Evolutionary conservation across 768 basidiomycete genomes (phyloP).

Genomic region (Suillus decipiens): DNA sequence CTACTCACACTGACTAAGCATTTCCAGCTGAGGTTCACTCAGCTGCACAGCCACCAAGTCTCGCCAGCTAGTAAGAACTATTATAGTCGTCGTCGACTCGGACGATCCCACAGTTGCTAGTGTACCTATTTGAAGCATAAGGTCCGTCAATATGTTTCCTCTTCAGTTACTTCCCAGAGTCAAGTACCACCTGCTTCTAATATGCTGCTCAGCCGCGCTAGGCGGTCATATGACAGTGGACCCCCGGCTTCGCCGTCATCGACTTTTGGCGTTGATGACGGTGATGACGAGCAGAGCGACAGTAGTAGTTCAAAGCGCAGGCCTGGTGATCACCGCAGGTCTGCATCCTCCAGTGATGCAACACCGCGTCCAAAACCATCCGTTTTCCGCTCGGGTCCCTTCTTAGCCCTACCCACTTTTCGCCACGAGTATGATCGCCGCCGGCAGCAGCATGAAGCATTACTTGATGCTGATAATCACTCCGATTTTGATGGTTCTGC

Average conservation of each 20-base stretch:
- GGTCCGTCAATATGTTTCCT: neutral
- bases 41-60: neutral
- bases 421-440: conserved; percentile 12
- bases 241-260: conserved; percentile 17
- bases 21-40: neutral
- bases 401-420: conserved; percentile 23
- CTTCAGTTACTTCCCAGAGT: neutral
- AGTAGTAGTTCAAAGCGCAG: conserved; percentile 10
- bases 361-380: conserved; percentile 48
- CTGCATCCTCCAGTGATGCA: conserved; percentile 48
- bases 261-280: conserved; percentile 13
- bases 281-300: conserved; percentile 13
- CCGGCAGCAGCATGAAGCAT: conserved; percentile 12
- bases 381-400: conserved; percentile 19
- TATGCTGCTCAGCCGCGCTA: conserved; percentile 27
- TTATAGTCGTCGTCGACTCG: neutral
- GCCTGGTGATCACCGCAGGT: conserved; percentile 28
- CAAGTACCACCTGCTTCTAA: conserved; percentile 10
- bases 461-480: conserved; percentile 16
- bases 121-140: neutral
- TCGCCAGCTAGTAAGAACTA: neutral
- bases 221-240: conserved; percentile 26
- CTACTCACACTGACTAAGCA: neutral
- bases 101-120: conserved; percentile 1
- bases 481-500: conserved; percentile 18